Evolutionary conservation across 108 stramenopile species (phyloP).

Genomic region (Asterionellopsis glacialis): DNA sequence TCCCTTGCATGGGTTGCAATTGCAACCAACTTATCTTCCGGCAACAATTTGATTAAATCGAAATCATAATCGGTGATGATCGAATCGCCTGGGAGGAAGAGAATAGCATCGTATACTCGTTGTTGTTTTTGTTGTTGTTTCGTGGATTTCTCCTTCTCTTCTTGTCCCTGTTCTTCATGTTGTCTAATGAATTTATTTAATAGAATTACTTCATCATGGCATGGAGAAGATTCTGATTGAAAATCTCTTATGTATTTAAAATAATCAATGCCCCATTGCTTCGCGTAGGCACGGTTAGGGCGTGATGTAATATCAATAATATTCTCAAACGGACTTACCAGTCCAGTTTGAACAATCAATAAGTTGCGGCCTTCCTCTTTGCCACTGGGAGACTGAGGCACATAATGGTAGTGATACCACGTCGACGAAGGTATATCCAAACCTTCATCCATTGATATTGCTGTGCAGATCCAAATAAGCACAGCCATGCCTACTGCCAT

Average conservation of each 20-base stretch:
- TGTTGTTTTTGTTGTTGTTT: constrained; percentile 2
- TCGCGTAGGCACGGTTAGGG: constrained; percentile 31
- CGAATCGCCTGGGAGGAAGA: constrained; percentile 19
- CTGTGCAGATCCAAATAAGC: too few relatives aligned
- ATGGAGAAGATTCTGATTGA: background rate
- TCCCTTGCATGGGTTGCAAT: constrained; percentile 14
- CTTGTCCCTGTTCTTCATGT: too few relatives aligned
- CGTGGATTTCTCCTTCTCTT: constrained; percentile 5
- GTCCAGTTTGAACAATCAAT: background rate
- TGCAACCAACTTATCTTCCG: constrained; percentile 22
- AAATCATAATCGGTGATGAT: constrained; percentile 26
- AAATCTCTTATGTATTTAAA: constrained; percentile 8
- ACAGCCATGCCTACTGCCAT: too few relatives aligned
- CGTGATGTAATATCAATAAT: constrained; percentile 16
- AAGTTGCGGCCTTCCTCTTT: background rate
- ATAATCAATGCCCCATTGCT: constrained; percentile 24
- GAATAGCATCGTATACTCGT: constrained; percentile 16
- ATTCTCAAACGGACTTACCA: background rate
- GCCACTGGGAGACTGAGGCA: too few relatives aligned
- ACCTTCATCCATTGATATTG: too few relatives aligned
- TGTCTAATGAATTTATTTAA: background rate
- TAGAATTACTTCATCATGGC: constrained; percentile 11
- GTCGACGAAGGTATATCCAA: too few relatives aligned
- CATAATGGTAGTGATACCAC: too few relatives aligned
- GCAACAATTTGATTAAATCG: constrained; percentile 9